Percentiles rank a stretch among this genome's conserved stretches.
phyloP scores from a whole-genome alignment of 177 flowering plant species.

The Vitis hybrid region DNA sequence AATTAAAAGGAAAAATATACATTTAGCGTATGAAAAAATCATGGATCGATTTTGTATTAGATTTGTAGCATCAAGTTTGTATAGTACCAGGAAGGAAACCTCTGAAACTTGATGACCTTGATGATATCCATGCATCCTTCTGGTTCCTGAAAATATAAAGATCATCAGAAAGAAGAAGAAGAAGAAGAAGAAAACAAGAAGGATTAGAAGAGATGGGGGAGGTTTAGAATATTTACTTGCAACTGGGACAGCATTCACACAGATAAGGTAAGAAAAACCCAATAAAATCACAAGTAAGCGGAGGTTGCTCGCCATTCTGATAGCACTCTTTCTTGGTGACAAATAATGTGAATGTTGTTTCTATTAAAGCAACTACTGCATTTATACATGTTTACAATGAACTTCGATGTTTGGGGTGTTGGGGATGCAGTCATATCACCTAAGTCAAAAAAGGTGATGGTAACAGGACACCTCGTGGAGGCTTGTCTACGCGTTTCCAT shows the following conservation, averaged over 20 bases:
- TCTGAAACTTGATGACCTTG: conserved; percentile 19
- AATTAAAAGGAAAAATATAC: not conserved
- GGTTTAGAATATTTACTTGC: conserved; percentile 40
- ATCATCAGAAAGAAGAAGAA: not conserved
- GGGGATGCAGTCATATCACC: not conserved
- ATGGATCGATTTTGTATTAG: not conserved
- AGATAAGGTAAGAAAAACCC: conserved; percentile 37
- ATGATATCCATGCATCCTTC: conserved; percentile 19
- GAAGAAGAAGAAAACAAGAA: not conserved
- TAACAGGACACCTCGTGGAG: conserved; percentile 3
- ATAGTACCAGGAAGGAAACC: conserved; percentile 25
- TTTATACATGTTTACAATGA: conserved; percentile 16
- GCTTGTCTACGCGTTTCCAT: conserved; percentile 9
- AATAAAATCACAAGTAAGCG: conserved; percentile 38
- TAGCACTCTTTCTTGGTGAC: conserved; percentile 1
- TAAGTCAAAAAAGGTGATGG: conserved; percentile 28
- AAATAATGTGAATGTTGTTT: not conserved
- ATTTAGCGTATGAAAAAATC: not conserved
- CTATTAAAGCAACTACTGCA: not conserved
- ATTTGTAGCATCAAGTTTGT: not conserved
- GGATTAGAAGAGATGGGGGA: not conserved
- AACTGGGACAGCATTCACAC: conserved; percentile 50
- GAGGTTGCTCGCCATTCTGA: conserved; percentile 34
- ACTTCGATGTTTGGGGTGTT: conserved; percentile 3
- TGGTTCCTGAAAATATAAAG: conserved; percentile 36